Evolutionary conservation across 2,329 filamentous ascomycete species (phyloP), one percentile per base, ranked within the genome.

Genomic region (Apiospora koreana): DNA sequence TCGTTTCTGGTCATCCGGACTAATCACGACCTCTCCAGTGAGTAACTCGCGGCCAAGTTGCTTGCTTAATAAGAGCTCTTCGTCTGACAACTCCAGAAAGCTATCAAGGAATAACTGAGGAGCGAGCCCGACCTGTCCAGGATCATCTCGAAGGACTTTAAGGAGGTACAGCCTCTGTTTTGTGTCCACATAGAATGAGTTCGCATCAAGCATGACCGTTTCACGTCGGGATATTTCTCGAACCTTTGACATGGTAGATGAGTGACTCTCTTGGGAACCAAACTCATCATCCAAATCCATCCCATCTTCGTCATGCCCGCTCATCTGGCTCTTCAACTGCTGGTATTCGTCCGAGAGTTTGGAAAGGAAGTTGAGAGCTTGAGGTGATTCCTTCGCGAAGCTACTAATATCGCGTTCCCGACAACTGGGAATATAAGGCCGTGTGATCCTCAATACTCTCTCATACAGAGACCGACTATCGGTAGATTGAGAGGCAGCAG

Each of bases 261-360:
- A 81, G 31, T 83, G 84, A 72, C 86, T 90, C 68, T 83, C 83
- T 73, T 92, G 89, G 0, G 89, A 89, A 50, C 89, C 87, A 69
- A 92, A 90, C 1, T 88, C 87, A 16, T 88, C 85, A 75, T 94
- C 92, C 6, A 94, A 76, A 69, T 93, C 91, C 89, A 93, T 92
- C 7, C 85, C 77, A 73, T 91, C 89, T 2, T 81, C 73, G 12
- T 84, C 80, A 4, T 83, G 76, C 10, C 74, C 73, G 1, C 79
- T 79, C 0, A 77, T 77, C 66, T 81, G 81, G 35, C 78, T 79
- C 7, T 72, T 68, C 10, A 76, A 71, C 65, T 77, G 79, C 21
- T 82, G 77, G 64, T 81, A 74, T 42, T 75, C 74, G 28, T 71
- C 74, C 2, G 79, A 85, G 2, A 88, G 70, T 14, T 80, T 82